These are phyloP conservation scores for Trametes hirsuta DNA, from an alignment of 1,284 basidiomycete genomes.

Conservation along the genomic window DNA sequence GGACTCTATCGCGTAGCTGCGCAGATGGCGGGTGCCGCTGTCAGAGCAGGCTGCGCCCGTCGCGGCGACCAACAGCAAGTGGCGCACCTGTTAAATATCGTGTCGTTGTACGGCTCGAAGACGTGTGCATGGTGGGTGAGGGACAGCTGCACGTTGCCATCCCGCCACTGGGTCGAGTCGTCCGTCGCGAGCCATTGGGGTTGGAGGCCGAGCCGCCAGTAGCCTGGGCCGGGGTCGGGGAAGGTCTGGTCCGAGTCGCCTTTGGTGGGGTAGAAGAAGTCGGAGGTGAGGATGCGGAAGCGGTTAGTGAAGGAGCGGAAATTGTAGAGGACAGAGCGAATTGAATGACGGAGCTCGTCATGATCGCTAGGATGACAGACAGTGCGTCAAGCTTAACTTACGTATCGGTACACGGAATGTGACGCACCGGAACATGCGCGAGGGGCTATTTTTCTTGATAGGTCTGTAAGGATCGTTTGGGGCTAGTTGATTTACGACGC, in stretches of 20 bases:
- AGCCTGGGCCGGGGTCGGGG: slow-evolving; percentile 22
- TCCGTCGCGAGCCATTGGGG: slow-evolving; percentile 29
- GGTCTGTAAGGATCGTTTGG: slow-evolving; percentile 31
- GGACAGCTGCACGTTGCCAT: slow-evolving; percentile 29
- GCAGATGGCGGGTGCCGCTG: not conserved
- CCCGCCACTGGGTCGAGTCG: slow-evolving; percentile 21
- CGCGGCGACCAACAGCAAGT: no score
- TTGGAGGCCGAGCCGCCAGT: slow-evolving; percentile 31
- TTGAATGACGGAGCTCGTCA: slow-evolving; percentile 35
- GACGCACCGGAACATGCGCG: slow-evolving; percentile 33
- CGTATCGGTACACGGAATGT: not conserved
- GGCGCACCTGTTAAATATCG: slow-evolving; percentile 34
- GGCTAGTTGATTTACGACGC: slow-evolving; percentile 14
- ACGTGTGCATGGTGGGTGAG: slow-evolving; percentile 33
- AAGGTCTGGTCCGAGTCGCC: slow-evolving; percentile 17
- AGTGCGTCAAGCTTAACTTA: not conserved
- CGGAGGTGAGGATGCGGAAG: slow-evolving; percentile 34
- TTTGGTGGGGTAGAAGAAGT: slow-evolving; percentile 20
- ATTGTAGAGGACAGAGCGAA: slow-evolving; percentile 34
- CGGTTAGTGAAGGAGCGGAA: slow-evolving; percentile 27
- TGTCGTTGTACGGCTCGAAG: slow-evolving; percentile 30
- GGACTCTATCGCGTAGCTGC: slow-evolving; percentile 34
- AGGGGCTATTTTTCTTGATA: slow-evolving; percentile 22
- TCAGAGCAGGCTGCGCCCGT: not conserved
- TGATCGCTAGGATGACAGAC: slow-evolving; percentile 26